These are phyloP conservation scores for Echites panduratus DNA, from an alignment of 257 asterid species.

Conservation along the genomic window DNA sequence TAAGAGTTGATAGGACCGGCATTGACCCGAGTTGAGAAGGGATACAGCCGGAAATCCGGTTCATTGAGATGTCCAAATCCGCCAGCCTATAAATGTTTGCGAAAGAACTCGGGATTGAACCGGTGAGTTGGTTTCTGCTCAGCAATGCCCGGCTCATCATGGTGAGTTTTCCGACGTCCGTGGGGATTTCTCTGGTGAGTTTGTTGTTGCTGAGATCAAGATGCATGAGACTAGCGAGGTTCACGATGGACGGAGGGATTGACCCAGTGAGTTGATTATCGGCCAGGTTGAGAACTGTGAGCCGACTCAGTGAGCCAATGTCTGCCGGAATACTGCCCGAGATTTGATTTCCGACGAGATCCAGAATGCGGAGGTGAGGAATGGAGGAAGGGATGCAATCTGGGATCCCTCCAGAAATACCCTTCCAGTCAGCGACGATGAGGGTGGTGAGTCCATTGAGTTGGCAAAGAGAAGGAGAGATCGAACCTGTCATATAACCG, in stretches of 20 bases:
- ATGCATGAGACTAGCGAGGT: conserved; percentile 66
- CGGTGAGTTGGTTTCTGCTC: conserved; percentile 66
- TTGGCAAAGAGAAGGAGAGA: conserved; percentile 62
- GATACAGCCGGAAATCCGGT: conserved; percentile 57
- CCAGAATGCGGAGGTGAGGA: conserved; percentile 55
- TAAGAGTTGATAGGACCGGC: conserved; percentile 84
- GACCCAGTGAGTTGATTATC: conserved; percentile 71
- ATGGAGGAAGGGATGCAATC: conserved; percentile 58
- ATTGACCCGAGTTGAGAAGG: conserved; percentile 73
- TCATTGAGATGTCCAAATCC: conserved; percentile 70
- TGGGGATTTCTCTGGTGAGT: conserved; percentile 61
- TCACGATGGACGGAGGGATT: conserved; percentile 55
- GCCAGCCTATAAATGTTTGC: conserved; percentile 57
- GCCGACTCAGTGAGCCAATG: conserved; percentile 54
- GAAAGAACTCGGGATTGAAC: conserved; percentile 60
- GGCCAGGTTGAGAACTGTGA: conserved; percentile 74
- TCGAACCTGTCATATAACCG: conserved; percentile 89
- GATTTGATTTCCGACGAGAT: conserved; percentile 74
- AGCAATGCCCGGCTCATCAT: conserved; percentile 90
- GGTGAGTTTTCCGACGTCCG: conserved; percentile 60
- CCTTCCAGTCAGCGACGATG: conserved; percentile 91
- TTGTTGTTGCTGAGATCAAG: conserved; percentile 70
- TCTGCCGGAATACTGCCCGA: conserved; percentile 68
- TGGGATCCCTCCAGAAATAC: conserved; percentile 72
- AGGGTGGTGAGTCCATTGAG: conserved; percentile 79